Conservation (phyloP, 2,329 filamentous ascomycete genomes). For the Aureobasidium lini region DNA sequence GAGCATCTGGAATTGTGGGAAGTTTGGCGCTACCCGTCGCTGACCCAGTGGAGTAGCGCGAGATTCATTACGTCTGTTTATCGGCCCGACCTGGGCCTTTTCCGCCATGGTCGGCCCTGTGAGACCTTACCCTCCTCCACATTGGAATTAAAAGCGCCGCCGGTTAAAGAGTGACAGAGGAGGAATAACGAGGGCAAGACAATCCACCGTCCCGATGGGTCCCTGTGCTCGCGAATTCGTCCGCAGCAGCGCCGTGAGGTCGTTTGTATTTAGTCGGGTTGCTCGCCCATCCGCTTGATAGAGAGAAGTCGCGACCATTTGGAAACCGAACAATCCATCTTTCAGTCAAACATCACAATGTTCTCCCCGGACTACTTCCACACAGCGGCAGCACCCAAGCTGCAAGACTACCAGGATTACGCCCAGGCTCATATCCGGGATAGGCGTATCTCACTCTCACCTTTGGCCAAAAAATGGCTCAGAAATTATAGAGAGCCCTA, state of each 20-base stretch:
- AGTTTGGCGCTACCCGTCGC: slow-evolving; percentile 6
- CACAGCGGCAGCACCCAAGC: not conserved
- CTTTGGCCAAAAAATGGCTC: slow-evolving; percentile 22
- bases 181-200: not conserved
- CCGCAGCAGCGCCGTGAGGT: slow-evolving; percentile 10
- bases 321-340: not conserved
- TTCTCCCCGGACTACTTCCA: slow-evolving; percentile 10
- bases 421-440: slow-evolving; percentile 4
- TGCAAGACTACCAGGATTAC: not conserved
- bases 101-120: not conserved
- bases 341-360: not conserved
- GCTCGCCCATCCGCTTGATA: not conserved
- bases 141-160: not conserved
- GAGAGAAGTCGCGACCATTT: not conserved
- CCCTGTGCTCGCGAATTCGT: slow-evolving; percentile 2
- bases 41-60: not conserved
- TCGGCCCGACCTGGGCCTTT: slow-evolving; percentile 9
- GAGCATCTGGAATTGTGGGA: not conserved
- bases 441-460: slow-evolving; percentile 19
- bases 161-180: slow-evolving; percentile 2
- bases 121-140: slow-evolving; percentile 1
- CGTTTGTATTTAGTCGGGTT: slow-evolving; percentile 9
- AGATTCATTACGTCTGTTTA: slow-evolving; percentile 5
- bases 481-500: slow-evolving; percentile 51
- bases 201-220: not conserved